These are phyloP conservation scores for Leccinum ochraceum DNA, from an alignment of 768 basidiomycete genomes.

Conservation along the genomic window DNA sequence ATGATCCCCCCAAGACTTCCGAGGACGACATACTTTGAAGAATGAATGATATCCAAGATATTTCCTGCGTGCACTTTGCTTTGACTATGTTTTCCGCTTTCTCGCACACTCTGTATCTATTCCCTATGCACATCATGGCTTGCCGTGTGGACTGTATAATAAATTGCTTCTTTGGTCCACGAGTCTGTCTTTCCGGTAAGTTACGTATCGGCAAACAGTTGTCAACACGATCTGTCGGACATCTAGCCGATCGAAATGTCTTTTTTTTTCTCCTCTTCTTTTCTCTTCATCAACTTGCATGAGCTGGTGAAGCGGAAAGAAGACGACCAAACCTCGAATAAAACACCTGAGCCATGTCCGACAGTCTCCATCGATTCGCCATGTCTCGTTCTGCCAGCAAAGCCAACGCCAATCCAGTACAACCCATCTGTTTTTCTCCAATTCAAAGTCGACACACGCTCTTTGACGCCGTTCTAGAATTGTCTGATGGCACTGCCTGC, in stretches of 20 bases:
- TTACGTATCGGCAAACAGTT: slow-evolving; percentile 18
- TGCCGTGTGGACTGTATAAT: background rate
- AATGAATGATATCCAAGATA: background rate
- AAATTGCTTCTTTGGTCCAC: background rate
- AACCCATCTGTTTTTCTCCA: slow-evolving; percentile 38
- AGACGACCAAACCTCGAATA: slow-evolving; percentile 29
- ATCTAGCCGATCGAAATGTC: slow-evolving; percentile 7
- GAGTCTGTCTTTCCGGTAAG: too few relatives aligned
- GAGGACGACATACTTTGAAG: background rate
- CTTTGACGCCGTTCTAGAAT: slow-evolving; percentile 77
- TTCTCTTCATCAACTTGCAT: slow-evolving; percentile 50
- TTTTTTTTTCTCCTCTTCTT: slow-evolving; percentile 38
- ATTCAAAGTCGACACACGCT: slow-evolving; percentile 22
- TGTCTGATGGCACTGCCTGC: slow-evolving; percentile 86
- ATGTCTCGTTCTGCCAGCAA: slow-evolving; percentile 47
- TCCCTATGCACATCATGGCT: background rate
- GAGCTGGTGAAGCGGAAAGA: slow-evolving; percentile 50
- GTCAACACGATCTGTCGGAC: slow-evolving; percentile 20
- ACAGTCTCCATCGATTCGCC: slow-evolving; percentile 38
- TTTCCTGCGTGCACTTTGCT: background rate
- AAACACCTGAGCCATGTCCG: slow-evolving; percentile 16
- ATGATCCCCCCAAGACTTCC: slow-evolving; percentile 10
- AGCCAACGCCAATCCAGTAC: slow-evolving; percentile 34
- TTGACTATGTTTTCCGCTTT: background rate
- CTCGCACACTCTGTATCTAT: background rate